Conservation (phyloP, 441 rosid genomes). For the Erodium moschatum region DNA sequence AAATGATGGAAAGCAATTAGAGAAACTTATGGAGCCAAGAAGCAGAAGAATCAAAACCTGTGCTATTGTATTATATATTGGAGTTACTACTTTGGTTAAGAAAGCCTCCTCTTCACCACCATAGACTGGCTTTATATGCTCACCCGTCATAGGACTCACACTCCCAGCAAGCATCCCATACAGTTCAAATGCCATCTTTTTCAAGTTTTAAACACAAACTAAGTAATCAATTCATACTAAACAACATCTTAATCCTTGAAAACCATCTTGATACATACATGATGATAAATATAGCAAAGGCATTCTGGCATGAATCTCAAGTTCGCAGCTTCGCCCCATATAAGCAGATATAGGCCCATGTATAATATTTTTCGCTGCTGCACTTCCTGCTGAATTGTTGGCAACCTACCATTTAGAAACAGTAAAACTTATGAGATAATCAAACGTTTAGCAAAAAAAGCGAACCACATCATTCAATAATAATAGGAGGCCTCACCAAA, state of each 20-base stretch:
- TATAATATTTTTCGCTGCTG: slow-evolving; percentile 91
- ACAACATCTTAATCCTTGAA: too few relatives aligned
- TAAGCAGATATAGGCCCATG: slow-evolving; percentile 91
- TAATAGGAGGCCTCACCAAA: slow-evolving; percentile 62
- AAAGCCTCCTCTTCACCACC: slow-evolving; percentile 97
- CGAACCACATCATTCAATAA: too few relatives aligned
- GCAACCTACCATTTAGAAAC: slow-evolving; percentile 57
- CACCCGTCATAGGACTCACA: slow-evolving; percentile 95
- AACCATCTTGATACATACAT: slow-evolving; percentile 55
- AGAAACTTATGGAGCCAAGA: slow-evolving; percentile 12
- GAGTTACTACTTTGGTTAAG: slow-evolving; percentile 79
- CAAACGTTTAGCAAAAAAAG: neutral
- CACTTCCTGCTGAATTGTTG: slow-evolving; percentile 97
- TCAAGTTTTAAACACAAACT: slow-evolving; percentile 9
- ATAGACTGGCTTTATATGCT: slow-evolving; percentile 88
- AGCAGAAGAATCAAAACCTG: slow-evolving; percentile 32
- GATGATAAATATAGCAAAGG: slow-evolving; percentile 94
- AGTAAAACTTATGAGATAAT: slow-evolving; percentile 6
- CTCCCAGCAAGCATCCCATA: slow-evolving; percentile 95
- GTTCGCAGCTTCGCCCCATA: slow-evolving; percentile 99
- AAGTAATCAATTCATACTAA: neutral
- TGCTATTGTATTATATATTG: slow-evolving; percentile 72
- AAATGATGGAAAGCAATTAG: slow-evolving; percentile 9
- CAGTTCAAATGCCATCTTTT: slow-evolving; percentile 92
- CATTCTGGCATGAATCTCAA: slow-evolving; percentile 99